Base-by-base conservation (phyloP, 2,329 filamentous ascomycete genomes). In the Microsporum canis region DNA sequence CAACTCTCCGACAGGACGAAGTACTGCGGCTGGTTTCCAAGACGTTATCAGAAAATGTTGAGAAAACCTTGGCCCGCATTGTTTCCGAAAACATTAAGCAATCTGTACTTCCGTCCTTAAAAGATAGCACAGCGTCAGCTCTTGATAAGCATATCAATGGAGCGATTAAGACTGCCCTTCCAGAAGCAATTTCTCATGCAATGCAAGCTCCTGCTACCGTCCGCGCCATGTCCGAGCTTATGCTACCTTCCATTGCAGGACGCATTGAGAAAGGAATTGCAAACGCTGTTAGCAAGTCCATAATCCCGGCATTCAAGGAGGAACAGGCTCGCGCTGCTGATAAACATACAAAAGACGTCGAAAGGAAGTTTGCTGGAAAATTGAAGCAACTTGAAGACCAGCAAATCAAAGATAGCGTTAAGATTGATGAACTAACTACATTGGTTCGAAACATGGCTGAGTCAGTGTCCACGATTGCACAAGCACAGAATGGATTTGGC, bases 41-140 rank as follows among this genome's bases (percentile, higher is more conserved):
- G 64, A 88, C 86, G 2, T 73, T 89, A 51, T 84, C 83, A 8
- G 84, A 87, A 63, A 88, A 88, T 61, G 83, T 89, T 29, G 86
- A 89, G 72, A 86, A 88, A 68, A 88, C 89, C 27, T 80, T 96
- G 41, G 80, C 85, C 63, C 85, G 84, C 63, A 88, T 95, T 66
- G 86, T 96, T 58, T 83, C 84, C 55, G 81, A 85, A 56, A 88
- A 88, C 71, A 89, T 96, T 65, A 83, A 89, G 63, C 81, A 85
- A 60, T 81, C 85, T 12, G 84, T 96, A 51, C 78, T 96, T 59
- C 92, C 94, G 8, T 80, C 85, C 36, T 78, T 97, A 61, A 82
- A 85, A 45, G 81, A 85, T 58, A 79, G 86, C 47, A 84, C 88
- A 12, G 80, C 83, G 51, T 82, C 84, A 63, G 82, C 86, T 3